Conservation (phyloP, 805 yeast species). For the Wickerhamomyces kurtzmanii region DNA sequence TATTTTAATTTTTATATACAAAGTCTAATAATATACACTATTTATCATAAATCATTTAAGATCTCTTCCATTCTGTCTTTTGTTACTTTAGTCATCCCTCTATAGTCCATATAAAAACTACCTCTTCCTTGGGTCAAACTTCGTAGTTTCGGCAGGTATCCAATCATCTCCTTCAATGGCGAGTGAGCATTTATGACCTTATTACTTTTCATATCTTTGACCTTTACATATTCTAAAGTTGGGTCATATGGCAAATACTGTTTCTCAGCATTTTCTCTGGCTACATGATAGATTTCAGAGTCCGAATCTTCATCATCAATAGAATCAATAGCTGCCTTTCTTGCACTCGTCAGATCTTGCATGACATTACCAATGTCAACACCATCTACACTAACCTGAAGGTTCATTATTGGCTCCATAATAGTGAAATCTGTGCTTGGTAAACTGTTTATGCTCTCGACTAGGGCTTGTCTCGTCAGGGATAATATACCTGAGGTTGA, state of each 20-base stretch:
- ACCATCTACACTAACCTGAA: constrained; percentile 55
- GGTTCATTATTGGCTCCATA: constrained; percentile 84
- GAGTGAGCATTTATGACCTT: constrained; percentile 69
- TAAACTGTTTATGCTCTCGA: constrained; percentile 23
- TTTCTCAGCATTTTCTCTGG: constrained; percentile 31
- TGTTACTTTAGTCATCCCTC: constrained; percentile 62
- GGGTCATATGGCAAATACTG: constrained; percentile 73
- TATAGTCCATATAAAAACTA: constrained; percentile 66
- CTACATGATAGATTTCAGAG: constrained; percentile 4
- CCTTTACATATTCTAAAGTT: constrained; percentile 29
- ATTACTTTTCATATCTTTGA: constrained; percentile 6
- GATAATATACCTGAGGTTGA: constrained; percentile 28
- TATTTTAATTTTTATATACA: too few species aligned
- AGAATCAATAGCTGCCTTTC: constrained; percentile 66
- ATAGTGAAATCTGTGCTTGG: constrained; percentile 31
- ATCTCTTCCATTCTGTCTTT: constrained; percentile 36
- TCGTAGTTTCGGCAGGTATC: constrained; percentile 69
- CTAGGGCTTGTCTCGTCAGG: constrained; percentile 34
- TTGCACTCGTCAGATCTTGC: constrained; percentile 71
- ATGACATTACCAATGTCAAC: constrained; percentile 74
- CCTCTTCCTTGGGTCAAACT: constrained; percentile 89
- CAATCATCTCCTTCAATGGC: constrained; percentile 85
- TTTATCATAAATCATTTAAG: constrained; percentile 16
- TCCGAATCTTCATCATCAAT: constrained; percentile 50
- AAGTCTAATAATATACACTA: too few species aligned